Base-by-base conservation (phyloP, 1,139 yeast species). In the Geotrichum phurueaensis region DNA sequence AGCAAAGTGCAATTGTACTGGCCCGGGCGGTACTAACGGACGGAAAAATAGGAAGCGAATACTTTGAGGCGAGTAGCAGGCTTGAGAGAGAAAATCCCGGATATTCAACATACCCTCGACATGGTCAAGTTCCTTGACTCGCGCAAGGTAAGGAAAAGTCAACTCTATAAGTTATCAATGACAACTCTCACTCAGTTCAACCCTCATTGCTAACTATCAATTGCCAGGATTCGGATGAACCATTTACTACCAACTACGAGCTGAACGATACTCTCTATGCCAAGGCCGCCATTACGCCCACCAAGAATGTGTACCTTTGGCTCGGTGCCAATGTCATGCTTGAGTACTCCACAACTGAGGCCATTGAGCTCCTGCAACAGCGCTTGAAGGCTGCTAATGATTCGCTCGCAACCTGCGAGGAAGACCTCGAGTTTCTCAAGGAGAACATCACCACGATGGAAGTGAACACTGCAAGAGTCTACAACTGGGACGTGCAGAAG, bases 401-500 rank as follows among this genome's bases (percentile, higher is more conserved):
- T 56, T 87, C 84, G 66, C 78, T 86, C 66, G 71, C 73, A 33
- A 75, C 80, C 10, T 86, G 94, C 48, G 83, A 86, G 66, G 96
- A 90, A 68, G 99, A 94, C 73, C 79, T 94, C 66, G 96, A 89
- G 69, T 94, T 86, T 69, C 78, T 95, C 69, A 82, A 96, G 69
- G 96, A 92, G 67, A 91, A 92, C 70, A 92, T 94, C 66, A 94
- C 99, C 25, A 92, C 98, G 3, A 89, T 94, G 94, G 98, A 94
- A 74, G 99, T 94, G 58, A 94, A 94, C 71, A 90, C 96, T 20
- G 98, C 99, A 1, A 81, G 99, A 66, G 84, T 91, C 60, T 92
- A 92, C 73, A 94, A 94, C 71, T 92, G 97, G 97, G 97, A 91
- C 71, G 97, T 94, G 10, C 94, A 89, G 70, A 81, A 90, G 76